Evolutionary conservation across 2,329 filamentous ascomycete species (phyloP).

Genomic region (Penicillium sp.): DNA sequence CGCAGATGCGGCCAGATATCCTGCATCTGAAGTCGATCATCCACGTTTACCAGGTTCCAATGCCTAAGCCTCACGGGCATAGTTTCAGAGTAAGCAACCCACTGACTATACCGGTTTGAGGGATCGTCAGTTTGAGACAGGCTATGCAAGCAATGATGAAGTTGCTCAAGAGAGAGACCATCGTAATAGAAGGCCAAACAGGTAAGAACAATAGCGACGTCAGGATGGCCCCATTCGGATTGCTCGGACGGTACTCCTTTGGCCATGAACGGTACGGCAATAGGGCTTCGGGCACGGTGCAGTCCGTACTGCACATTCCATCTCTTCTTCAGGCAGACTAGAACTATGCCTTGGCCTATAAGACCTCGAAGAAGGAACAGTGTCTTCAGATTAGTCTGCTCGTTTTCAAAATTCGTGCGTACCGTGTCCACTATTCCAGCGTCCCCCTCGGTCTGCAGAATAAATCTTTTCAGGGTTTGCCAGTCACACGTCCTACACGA

Average conservation of each 20-base stretch:
- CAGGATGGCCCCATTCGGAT: conserved; percentile 67
- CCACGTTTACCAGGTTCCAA: conserved; percentile 61
- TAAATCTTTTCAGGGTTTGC: too few relatives aligned
- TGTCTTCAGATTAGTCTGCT: background rate
- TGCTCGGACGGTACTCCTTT: conserved; percentile 62
- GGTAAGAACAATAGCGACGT: conserved; percentile 62
- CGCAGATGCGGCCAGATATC: conserved; percentile 57
- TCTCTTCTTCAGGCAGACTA: conserved; percentile 62
- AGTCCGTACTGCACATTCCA: conserved; percentile 70
- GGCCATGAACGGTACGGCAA: conserved; percentile 65
- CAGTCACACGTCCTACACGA: too few relatives aligned
- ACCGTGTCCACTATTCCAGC: background rate
- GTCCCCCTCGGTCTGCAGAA: background rate
- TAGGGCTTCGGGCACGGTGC: conserved; percentile 45
- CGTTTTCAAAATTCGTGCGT: background rate
- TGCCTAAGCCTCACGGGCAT: conserved; percentile 47
- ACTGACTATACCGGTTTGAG: conserved; percentile 49
- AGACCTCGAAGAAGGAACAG: conserved; percentile 50
- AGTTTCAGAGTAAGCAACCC: conserved; percentile 27
- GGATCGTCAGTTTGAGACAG: conserved; percentile 59
- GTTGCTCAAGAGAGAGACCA: conserved; percentile 57
- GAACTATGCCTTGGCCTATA: conserved; percentile 59
- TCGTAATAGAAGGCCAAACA: conserved; percentile 62
- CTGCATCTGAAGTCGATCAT: conserved; percentile 56
- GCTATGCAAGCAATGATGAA: conserved; percentile 53